Evolutionary conservation across 371 early-diverging fungal species (phyloP), one percentile per base, ranked within the genome.

Genomic region (Mortierella sp.): DNA sequence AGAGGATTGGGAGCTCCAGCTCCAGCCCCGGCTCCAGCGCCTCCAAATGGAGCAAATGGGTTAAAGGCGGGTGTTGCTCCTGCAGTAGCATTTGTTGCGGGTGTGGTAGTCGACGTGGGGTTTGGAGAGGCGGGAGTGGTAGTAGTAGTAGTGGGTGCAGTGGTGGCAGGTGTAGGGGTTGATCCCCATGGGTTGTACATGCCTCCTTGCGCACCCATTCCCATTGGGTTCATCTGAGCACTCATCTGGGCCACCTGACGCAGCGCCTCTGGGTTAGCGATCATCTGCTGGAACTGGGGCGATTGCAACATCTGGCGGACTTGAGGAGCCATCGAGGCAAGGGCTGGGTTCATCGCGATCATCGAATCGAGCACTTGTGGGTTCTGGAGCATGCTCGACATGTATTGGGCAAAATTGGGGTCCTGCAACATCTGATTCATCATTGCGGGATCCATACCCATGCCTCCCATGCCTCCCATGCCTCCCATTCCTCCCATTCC

Each of bases 301-400:
- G 91, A 88, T 56, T 85, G 87, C 80, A 94, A 85, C 89, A 92
- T 90, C 71, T 87, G 85, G 52, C 96, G 91, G 80, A 96, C 87
- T 80, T 96, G 90, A 47, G 97, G 97, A 12, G 94, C 95, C 88
- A 95, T 90, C 66, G 83, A 75, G 21, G 94, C 89, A 29, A 97
- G 72, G 62, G 89, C 88, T 47, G 97, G 96, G 82, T 95, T 95
- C 70, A 87, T 87, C 9, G 90, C 88, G 57, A 94, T 91, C 85
- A 97, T 91, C 60, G 86, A 84, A 51, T 96, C 94, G 63, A 97
- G 72, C 21, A 97, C 87, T 60, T 91, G 90, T 9, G 97, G 97
- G 74, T 96, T 96, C 64, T 88, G 88, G 37, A 90, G 80, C 64
- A 96, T 84, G 57, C 84, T 87, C 21, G 93, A 88, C 89, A 97